Base-by-base conservation (phyloP, 176 grass and related monocot species). In the Echinochloa phyllopogon region DNA sequence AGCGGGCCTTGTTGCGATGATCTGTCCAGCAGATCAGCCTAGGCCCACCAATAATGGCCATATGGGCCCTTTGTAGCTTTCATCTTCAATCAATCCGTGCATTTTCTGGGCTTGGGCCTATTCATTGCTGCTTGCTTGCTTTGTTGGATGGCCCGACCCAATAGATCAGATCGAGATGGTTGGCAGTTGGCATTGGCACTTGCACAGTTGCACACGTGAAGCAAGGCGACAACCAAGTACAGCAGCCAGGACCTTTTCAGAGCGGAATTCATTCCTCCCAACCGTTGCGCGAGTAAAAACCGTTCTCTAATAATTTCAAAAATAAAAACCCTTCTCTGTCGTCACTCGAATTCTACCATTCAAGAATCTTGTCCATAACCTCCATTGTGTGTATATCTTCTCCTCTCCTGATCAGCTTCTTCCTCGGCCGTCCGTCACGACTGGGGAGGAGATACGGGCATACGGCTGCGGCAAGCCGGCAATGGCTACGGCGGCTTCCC, bases 161-260 rank as follows among this genome's bases (percentile, higher is more conserved):
- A 14, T 16, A 55, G 20, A 58, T 58, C 55, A 2, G 20, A n/a
- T 58, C 55, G 15, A 58, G 21, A 58, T 58, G 23, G n/a, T 48
- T 25, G 21, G 29, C 29, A 33, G 29, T 33, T 33, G 29, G 29
- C 29, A 33, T 2, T 33, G 1, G 29, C 29, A n/a, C n/a, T n/a
- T n/a, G n/a, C n/a, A n/a, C n/a, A n/a, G n/a, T n/a, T n/a, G n/a
- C n/a, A n/a, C 79, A 70, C 38, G 79, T 82, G 79, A 82, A 71
- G 65, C 65, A 82, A 82, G 4, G 36, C 61, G 79, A 82, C 79
- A 70, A 29, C 48, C 27, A 38, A 20, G 51, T 37, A 20, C 48
- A 76, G 72, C 72, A 39, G 11, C 63, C 29, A 39, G 1, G 33
- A 16, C 6, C 63, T 17, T 37, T 65, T 16, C 29, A 38, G 1